Evolutionary conservation across 208 protist genomes (phyloP).

Genomic region (Sergeia podlipaevii): DNA sequence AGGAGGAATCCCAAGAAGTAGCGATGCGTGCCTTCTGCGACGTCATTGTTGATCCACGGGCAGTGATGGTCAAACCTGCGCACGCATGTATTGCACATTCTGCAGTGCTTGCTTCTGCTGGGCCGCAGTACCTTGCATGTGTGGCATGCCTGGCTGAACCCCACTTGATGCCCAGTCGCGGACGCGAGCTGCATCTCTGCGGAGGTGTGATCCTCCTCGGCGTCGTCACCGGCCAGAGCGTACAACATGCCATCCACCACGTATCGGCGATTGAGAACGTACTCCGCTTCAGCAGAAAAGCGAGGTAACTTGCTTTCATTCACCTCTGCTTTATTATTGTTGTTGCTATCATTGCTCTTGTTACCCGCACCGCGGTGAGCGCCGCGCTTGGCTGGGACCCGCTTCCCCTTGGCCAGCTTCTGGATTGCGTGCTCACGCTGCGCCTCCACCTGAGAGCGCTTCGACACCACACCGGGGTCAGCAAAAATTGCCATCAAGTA

Average conservation of each 20-base stretch:
- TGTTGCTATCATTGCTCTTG: neutral
- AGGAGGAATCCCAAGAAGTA: conserved; percentile 91
- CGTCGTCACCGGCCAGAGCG: conserved; percentile 17
- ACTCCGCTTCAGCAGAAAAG: conserved; percentile 44
- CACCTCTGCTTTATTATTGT: neutral
- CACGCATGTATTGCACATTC: conserved; percentile 90
- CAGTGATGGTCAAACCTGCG: conserved; percentile 96
- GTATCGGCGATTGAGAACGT: conserved; percentile 63
- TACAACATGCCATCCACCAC: conserved; percentile 79
- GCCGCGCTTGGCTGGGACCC: neutral
- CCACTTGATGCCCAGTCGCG: conserved; percentile 1
- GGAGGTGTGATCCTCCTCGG: neutral
- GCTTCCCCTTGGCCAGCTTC: neutral
- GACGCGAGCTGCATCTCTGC: conserved; percentile 3
- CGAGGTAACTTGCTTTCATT: conserved; percentile 6
- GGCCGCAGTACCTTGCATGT: conserved; percentile 81
- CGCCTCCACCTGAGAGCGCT: conserved; percentile 20
- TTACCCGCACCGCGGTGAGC: neutral
- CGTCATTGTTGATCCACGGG: conserved; percentile 97
- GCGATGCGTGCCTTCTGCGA: conserved; percentile 92
- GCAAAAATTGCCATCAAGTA: conserved; percentile 65
- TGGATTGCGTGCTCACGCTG: conserved; percentile 12
- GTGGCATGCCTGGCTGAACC: conserved; percentile 41
- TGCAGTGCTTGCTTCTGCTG: conserved; percentile 94
- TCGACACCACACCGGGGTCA: conserved; percentile 84